These are phyloP conservation scores for Chytriomyces confervae DNA, from an alignment of 192 early-diverging fungal species.

Conservation along the genomic window DNA sequence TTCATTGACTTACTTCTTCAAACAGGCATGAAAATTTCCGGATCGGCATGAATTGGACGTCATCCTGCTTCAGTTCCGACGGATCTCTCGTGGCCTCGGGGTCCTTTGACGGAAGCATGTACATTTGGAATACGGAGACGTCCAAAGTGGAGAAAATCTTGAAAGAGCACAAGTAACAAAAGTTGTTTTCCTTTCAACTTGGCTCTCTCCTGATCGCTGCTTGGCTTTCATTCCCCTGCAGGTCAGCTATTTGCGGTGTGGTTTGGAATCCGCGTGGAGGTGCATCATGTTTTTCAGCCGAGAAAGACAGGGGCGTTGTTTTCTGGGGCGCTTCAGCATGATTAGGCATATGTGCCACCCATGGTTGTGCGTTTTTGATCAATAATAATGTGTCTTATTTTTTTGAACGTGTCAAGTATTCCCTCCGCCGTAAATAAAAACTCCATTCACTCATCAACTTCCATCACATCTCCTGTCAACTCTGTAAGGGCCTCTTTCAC, in stretches of 20 bases:
- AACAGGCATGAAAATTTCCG: slow-evolving; percentile 75
- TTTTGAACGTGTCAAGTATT: neutral
- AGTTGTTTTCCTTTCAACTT: neutral
- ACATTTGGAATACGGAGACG: slow-evolving; percentile 74
- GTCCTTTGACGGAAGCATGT: slow-evolving; percentile 77
- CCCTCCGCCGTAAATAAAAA: neutral
- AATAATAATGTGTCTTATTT: no score
- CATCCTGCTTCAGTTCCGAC: slow-evolving; percentile 89
- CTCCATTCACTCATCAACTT: slow-evolving; percentile 1
- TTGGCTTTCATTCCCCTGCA: neutral
- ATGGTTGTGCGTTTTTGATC: no score
- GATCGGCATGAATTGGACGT: slow-evolving; percentile 87
- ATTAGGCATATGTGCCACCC: no score
- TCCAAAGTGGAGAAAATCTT: slow-evolving; percentile 70
- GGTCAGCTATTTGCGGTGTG: slow-evolving; percentile 51
- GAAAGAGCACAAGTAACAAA: slow-evolving; percentile 70
- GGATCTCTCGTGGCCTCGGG: slow-evolving; percentile 83
- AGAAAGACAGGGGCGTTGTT: slow-evolving; percentile 47
- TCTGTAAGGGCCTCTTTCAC: slow-evolving; percentile 60
- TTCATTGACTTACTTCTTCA: neutral
- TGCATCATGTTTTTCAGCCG: slow-evolving; percentile 38
- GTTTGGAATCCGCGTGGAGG: slow-evolving; percentile 53
- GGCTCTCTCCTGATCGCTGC: neutral
- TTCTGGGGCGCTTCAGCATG: slow-evolving; percentile 32
- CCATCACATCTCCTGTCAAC: slow-evolving; percentile 19